A percentile compares a stretch with the other conserved stretches of the same genome.
Evolutionary conservation across 169 alveolate species (phyloP).

Genomic region (Babesia gibsoni): DNA sequence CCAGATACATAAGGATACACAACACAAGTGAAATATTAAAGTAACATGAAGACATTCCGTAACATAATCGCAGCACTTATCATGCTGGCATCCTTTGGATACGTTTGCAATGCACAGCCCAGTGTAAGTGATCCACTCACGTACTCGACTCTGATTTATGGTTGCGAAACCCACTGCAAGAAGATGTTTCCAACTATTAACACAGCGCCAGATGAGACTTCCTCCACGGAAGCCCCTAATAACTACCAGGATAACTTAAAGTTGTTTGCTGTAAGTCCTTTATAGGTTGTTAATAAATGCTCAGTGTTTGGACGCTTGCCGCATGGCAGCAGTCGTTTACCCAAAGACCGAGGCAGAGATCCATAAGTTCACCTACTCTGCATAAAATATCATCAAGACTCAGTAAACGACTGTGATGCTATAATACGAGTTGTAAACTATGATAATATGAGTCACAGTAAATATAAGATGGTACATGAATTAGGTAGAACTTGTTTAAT

Average conservation of each 20-base stretch:
- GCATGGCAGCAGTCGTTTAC: conserved; percentile 31
- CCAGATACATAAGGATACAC: too few species aligned
- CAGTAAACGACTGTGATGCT: too few species aligned
- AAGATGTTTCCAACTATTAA: conserved; percentile 9
- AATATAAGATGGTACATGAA: background rate
- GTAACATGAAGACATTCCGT: too few species aligned
- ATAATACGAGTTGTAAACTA: too few species aligned
- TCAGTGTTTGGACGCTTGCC: conserved; percentile 36
- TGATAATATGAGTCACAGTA: too few species aligned
- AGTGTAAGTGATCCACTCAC: background rate
- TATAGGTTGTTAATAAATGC: background rate
- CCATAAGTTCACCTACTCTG: background rate
- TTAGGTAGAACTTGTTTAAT: too few species aligned
- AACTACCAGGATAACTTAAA: background rate
- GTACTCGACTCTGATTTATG: background rate
- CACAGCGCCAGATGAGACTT: too few species aligned
- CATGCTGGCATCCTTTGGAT: background rate
- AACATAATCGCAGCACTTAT: too few species aligned
- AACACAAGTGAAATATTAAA: too few species aligned
- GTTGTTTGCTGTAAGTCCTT: background rate
- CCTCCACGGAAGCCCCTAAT: background rate
- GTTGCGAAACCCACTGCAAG: conserved; percentile 13
- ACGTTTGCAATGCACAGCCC: background rate
- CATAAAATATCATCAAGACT: background rate
- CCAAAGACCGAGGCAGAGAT: conserved; percentile 27